Base-by-base conservation (phyloP, 306 rosid genomes). In the Dryas octopetala region DNA sequence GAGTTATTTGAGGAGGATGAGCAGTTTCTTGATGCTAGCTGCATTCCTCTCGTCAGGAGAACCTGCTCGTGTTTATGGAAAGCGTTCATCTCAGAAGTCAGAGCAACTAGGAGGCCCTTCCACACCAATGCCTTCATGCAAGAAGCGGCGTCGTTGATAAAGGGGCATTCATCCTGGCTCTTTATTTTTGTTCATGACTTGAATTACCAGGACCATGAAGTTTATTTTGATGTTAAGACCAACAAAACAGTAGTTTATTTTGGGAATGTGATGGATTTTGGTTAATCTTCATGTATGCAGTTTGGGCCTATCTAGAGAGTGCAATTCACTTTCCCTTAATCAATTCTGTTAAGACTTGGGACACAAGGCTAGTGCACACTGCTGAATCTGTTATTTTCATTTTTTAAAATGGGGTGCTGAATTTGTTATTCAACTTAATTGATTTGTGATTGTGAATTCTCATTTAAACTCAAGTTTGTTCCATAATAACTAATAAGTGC, bases 101-200 rank as follows among this genome's bases (percentile, higher is more conserved):
- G 11, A n/a, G 58, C 67, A 50, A 50, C 17, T 74, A 50, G 62
- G 66, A 50, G 62, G 66, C 48, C 79, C 76, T 4, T 51, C 60
- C 19, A 80, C 79, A 0, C 71, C 83, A 40, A 19, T 38, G 41
- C 59, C 71, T 11, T 13, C 45, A 5, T 41, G 53, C 66, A 80
- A 74, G 76, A 62, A 55, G 67, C 49, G 5, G 14, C 50, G 54
- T 57, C 49, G 7, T 46, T 60, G 26, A 63, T 10, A 23, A 23
- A 4, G 41, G 15, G 15, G 49, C 26, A 2, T 41, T 58, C 58
- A 58, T 44, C 16, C 32, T 28, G 32, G 32, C 48, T 48, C 5
- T 26, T 43, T 49, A 4, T 47, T 44, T 58, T 44, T 58, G 14
- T 23, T 51, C 40, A 14, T 68, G 57, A 26, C 17, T 26, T 32